Percentiles rank a stretch among this genome's conserved stretches.
These are phyloP conservation scores for Arabidopsis arenosa DNA, from an alignment of 345 rosid genomes.

Conservation along the genomic window DNA sequence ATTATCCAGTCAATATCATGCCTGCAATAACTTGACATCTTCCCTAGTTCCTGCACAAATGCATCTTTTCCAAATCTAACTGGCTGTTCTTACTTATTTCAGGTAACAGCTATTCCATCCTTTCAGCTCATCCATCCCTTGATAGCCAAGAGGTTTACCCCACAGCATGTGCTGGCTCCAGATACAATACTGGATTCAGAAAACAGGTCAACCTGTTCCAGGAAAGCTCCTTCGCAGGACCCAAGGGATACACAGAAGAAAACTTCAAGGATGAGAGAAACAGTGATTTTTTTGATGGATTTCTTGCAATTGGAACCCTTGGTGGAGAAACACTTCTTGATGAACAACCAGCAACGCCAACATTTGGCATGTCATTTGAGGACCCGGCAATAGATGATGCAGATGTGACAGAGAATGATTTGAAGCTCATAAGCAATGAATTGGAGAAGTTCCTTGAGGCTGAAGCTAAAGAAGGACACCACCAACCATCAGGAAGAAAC, in stretches of 20 bases:
- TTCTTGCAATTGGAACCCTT: slow-evolving; percentile 89
- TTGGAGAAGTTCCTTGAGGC: slow-evolving; percentile 82
- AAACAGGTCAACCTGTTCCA: slow-evolving; percentile 48
- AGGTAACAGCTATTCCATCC: slow-evolving; percentile 65
- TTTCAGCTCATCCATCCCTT: slow-evolving; percentile 54
- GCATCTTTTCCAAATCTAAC: slow-evolving; percentile 10
- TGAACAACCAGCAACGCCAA: slow-evolving; percentile 73
- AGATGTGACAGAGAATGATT: slow-evolving; percentile 67
- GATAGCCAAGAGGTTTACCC: slow-evolving; percentile 53
- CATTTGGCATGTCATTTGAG: slow-evolving; percentile 60
- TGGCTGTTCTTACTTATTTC: slow-evolving; percentile 38
- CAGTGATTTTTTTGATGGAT: slow-evolving; percentile 73
- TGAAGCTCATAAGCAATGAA: slow-evolving; percentile 65
- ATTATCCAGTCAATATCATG: slow-evolving; percentile 9
- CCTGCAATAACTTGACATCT: slow-evolving; percentile 3
- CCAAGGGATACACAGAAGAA: slow-evolving; percentile 37
- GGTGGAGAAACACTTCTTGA: slow-evolving; percentile 60
- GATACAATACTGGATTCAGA: slow-evolving; percentile 46
- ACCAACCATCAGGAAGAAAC: slow-evolving; percentile 68
- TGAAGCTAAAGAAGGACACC: slow-evolving; percentile 71
- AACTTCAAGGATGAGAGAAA: slow-evolving; percentile 49
- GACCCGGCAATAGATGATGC: slow-evolving; percentile 49
- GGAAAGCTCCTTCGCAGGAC: slow-evolving; percentile 51
- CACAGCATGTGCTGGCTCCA: slow-evolving; percentile 52
- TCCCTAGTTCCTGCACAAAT: slow-evolving; percentile 18